These are phyloP conservation scores for Diutina rugosa DNA, from an alignment of 1,139 yeast genomes.

Conservation along the genomic window DNA sequence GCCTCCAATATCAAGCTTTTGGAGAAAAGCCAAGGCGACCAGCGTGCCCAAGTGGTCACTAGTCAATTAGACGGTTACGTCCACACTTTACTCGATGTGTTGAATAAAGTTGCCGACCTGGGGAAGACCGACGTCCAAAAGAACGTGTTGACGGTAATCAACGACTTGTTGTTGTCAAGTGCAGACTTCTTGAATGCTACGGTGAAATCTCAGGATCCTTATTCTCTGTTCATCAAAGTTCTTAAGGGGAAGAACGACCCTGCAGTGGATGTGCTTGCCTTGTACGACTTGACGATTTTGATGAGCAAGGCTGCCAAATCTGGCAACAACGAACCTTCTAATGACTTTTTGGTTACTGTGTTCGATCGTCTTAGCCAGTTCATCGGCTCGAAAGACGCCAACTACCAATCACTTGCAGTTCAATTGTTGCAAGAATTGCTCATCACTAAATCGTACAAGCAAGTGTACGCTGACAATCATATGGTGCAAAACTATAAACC, in stretches of 20 bases:
- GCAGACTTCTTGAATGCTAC: conserved; percentile 35
- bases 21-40: conserved; percentile 38
- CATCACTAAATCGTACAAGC: conserved; percentile 45
- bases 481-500: conserved; percentile 40
- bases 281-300: conserved; percentile 31
- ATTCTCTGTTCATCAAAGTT: conserved; percentile 48
- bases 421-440: conserved; percentile 57
- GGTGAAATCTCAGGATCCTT: conserved; percentile 27
- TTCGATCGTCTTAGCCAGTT: conserved; percentile 13
- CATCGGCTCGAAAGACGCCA: conserved; percentile 32
- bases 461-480: conserved; percentile 41
- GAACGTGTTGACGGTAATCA: conserved; percentile 55
- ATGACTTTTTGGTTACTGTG: not conserved
- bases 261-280: conserved; percentile 31
- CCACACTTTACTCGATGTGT: conserved; percentile 39
- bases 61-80: conserved; percentile 43
- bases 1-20: conserved; percentile 53
- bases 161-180: conserved; percentile 39
- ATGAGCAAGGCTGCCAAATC: conserved; percentile 12
- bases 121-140: conserved; percentile 62
- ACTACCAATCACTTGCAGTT: conserved; percentile 50
- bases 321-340: conserved; percentile 1
- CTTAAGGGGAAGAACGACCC: conserved; percentile 38
- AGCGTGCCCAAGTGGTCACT: conserved; percentile 24
- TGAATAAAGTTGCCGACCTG: conserved; percentile 32